Base-by-base conservation (phyloP, 169 alveolate genomes). In the Besnoitia besnoiti region DNA sequence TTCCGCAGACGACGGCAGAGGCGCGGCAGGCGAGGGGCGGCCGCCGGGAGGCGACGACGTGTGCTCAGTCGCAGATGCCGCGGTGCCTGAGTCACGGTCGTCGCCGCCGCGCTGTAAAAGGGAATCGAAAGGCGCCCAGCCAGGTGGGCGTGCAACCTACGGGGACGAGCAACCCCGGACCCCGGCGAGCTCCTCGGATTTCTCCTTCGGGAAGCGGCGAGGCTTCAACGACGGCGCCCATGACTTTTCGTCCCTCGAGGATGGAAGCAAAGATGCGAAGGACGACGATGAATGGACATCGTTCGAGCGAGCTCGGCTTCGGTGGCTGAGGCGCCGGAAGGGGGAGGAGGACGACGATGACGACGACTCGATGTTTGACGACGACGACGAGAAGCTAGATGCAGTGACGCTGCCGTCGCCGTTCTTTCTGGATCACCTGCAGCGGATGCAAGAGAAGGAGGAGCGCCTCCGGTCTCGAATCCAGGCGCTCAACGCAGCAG, bases 291-390 rank as follows among this genome's bases (percentile, higher is more conserved):
- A 5, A 0, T 73, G 82, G 82, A 30, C 47, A 7, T 39, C 44
- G 44, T 73, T 73, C 44, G 82, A 73, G 82, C 39, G 46, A 24
- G 82, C 82, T n/a, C 39, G 82, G 46, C 82, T 39, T 8, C 39
- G 46, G 39, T 73, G 82, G 82, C 82, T n/a, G 46, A 3, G 42
- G 79, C 79, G 82, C 14, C 67, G 67, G 33, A 21, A 3, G 46
- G 0, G 46, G 47, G 46, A 73, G 24, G 82, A 73, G 16, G 46
- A 37, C 19, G 82, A n/a, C 47, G 82, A 73, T 5, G 82, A 10
- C 47, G 46, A 19, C 39, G 2, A 7, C 82, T 42, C 44, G n/a
- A 10, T 73, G 3, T 16, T 7, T 51, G 24, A 24, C 67, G 24
- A n/a, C n/a, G n/a, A n/a, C n/a, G n/a, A n/a, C n/a, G n/a, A n/a